Base-by-base conservation (phyloP, 164 flowering plant genomes). In the Umbilicus rupestris region DNA sequence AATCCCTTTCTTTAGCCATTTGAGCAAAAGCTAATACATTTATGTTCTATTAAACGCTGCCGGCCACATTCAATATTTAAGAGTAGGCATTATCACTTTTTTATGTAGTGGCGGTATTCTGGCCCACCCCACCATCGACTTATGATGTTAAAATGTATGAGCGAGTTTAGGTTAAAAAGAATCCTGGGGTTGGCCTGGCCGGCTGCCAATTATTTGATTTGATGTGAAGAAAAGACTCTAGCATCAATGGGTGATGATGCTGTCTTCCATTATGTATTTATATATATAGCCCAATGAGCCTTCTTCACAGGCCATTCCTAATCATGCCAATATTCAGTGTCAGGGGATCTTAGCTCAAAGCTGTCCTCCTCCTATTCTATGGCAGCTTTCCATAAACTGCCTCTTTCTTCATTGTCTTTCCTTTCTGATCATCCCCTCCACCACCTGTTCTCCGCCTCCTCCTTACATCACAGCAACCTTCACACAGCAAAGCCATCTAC, bases 381-480 rank as follows among this genome's bases (percentile, higher is more conserved):
- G 86, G 82, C 65, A 1, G 68, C 81, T 47, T 68, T 75, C 67
- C 39, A 47, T 44, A 50, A 39, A 39, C 41, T 49, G 37, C 65
- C 70, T 52, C 52, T 68, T 62, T 66, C 66, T 68, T 69, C 63
- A 42, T 24, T 41, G 46, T 26, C 64, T 67, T 44, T 74, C 67
- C 26, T 20, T 15, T 55, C 60, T 10, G 60, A 55, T 28, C 60
- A 7, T 22, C 29, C 1, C 14, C 50, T 3, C 39, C 15, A 24
- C 5, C 12, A 7, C 33, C 17, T 29, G 52, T 14, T 11, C 15
- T 17, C 7, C 7, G 3, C 42, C 20, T 49, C 55, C 19, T 42
- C 64, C 26, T 39, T 63, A 16, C 63, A 57, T 28, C 1, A 31
- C 64, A 39, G 12, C 22, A 50, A 50, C 57, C 28, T 24, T 15